Base-by-base conservation (phyloP, 805 yeast species). In the Saccharomycopsis sp. region DNA sequence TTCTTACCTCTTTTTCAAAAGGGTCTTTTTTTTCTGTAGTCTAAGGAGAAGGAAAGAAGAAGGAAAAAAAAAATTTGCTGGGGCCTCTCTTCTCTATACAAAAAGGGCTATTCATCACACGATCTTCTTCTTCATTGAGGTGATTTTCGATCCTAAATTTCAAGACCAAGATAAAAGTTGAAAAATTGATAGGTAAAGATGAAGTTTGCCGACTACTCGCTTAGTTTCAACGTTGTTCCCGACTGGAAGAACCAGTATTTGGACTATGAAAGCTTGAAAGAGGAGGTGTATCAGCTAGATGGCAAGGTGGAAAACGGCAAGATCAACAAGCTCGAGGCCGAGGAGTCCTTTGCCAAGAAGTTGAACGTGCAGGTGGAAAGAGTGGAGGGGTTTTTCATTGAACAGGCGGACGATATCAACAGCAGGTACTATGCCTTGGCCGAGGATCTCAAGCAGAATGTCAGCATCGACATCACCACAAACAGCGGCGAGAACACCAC, bases 241-340 rank as follows among this genome's bases (percentile, higher is more conserved):
- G 94, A 82, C 53, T 88, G 96, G 96, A 77, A 75, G 53, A 79
- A 75, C 40, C 77, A 78, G 53, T 88, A 88, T 54, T 67, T 88
- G 25, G 81, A 84, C 53, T 80, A 80, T 55, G 76, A 77, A 16
- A 13, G 9, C 15, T 34, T 39, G 9, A 34, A 39, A 18, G 36
- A 33, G 2, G 12, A 34, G 9, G 27, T 34, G 16, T 39, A 39
- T 20, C 20, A 5, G 10, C 13, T 39, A 6, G 27, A 31, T 5
- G 23, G 12, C 4, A 25, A 33, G n/a, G 38, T 39, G 7, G 26
- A 8, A 7, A 8, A 9, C n/a, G 38, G 26, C 10, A 39, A 34
- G 18, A 10, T 33, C 5, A 5, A n/a, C n/a, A 30, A 17, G 13
- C 16, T 7, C 17, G 26, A 33, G 8, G 42, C 38, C 33, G 20